Evolutionary conservation across 257 asterid species (phyloP).

Genomic region (Primulina tabacum): DNA sequence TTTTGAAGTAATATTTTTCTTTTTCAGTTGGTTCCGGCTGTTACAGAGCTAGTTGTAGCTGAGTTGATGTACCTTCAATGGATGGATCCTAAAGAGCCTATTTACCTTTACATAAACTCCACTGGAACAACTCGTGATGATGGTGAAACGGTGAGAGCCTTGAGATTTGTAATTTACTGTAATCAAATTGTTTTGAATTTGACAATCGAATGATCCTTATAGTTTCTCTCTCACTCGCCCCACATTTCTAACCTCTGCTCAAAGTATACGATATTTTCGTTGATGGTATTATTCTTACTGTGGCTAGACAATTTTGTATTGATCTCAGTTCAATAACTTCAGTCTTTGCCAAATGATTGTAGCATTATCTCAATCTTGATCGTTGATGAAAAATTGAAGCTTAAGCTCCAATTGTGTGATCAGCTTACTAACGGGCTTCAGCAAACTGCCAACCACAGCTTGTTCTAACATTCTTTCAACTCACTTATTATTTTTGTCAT

Average conservation of each 20-base stretch:
- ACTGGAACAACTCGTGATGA: constrained; percentile 97
- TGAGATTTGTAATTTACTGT: constrained; percentile 3
- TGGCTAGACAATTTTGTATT: constrained; percentile 5
- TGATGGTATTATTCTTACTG: constrained; percentile 9
- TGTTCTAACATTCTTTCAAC: constrained; percentile 3
- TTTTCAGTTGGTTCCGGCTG: constrained; percentile 90
- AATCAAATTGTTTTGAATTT: constrained; percentile 13
- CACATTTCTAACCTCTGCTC: constrained; percentile 1
- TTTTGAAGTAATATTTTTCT: constrained; percentile 10
- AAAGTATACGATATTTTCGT: constrained; percentile 11
- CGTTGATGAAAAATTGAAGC: constrained; percentile 3
- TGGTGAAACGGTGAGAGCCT: constrained; percentile 81
- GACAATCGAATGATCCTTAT: constrained; percentile 1
- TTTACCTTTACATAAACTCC: constrained; percentile 82
- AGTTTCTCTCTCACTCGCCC: not conserved
- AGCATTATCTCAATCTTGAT: not conserved
- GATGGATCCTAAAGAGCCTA: constrained; percentile 85
- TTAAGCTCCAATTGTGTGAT: constrained; percentile 8
- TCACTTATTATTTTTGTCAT: constrained; percentile 12
- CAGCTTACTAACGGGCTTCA: constrained; percentile 6
- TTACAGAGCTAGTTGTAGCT: constrained; percentile 83
- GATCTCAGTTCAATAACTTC: not conserved
- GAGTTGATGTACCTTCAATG: constrained; percentile 87
- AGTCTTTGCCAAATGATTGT: not conserved
- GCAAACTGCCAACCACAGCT: not conserved